Base-by-base conservation (phyloP, 2,329 filamentous ascomycete species). In the Sporothrix phasma region DNA sequence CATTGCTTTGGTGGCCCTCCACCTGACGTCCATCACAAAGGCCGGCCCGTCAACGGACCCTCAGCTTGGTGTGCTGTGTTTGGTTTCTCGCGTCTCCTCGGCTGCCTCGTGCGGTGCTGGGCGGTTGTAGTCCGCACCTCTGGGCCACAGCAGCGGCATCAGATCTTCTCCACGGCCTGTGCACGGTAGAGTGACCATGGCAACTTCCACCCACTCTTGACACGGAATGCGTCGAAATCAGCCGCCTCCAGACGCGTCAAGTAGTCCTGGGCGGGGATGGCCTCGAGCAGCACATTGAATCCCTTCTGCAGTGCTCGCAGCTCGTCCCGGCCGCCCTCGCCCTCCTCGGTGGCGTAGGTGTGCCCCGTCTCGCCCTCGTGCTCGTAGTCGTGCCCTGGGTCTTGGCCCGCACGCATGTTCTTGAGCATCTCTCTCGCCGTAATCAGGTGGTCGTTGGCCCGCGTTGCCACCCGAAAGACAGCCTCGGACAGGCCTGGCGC, bases 391-490 rank as follows among this genome's bases (percentile, higher is more conserved):
- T 97, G 93, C 0, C 88, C 90, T 0, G 90, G 84, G 58, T 85
- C 86, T 69, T 88, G 77, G 1, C 92, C 90, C 3, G 85, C 86
- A 62, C 84, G 84, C 22, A 96, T 77, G 70, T 89, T 90, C 71
- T 86, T 87, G 66, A 97, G 75, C 92, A 99, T 96, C 73, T 96
- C 90, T 65, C 92, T 81, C 1, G 89, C 93, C 0, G 93, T 97
- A 69, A 97, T 96, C 39, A 99, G 79, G 75, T 99, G 94, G 73
- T 99, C 94, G 72, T 95, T 95, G 6, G 94, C 94, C 43, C 93
- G 84, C 0, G 94, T 99, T 0, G 94, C 94, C 15, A 99, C 90
- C 3, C 85, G 83, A 75, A 97, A 99, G 0, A 97, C 85, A 3
- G 92, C 93, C 74, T 99, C 93, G 66, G 89, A 86, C 19, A 97